A percentile compares a stretch with the other conserved stretches of the same genome.
Conservation (phyloP, 1,139 yeast genomes). For the Candida glucosophila region DNA sequence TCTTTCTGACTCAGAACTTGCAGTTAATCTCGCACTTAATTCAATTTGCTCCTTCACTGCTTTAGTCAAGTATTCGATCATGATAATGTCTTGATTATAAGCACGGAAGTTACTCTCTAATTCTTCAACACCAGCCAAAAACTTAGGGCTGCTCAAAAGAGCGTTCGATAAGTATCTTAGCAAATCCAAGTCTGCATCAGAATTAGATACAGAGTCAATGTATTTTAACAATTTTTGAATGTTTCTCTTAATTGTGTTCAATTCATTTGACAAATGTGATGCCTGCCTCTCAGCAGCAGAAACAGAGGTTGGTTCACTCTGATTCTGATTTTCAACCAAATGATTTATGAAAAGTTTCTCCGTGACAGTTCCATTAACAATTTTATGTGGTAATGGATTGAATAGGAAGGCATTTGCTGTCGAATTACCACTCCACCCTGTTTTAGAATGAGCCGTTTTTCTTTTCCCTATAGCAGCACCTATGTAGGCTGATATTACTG, state of each 20-base stretch:
- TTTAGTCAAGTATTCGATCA: conserved; percentile 77
- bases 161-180: conserved; percentile 63
- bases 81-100: conserved; percentile 74
- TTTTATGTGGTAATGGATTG: conserved; percentile 67
- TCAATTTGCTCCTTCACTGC: conserved; percentile 83
- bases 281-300: conserved; percentile 16
- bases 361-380: conserved; percentile 47
- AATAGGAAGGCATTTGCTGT: conserved; percentile 52
- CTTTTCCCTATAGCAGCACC: conserved; percentile 68
- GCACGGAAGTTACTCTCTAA: conserved; percentile 58
- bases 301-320: conserved; percentile 9
- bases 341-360: conserved; percentile 52
- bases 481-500: conserved; percentile 57
- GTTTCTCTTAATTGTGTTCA: conserved; percentile 41
- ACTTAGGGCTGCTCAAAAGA: conserved; percentile 51
- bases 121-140: conserved; percentile 47
- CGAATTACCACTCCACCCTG: conserved; percentile 35
- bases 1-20: conserved; percentile 23
- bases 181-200: conserved; percentile 42
- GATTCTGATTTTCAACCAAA: conserved; percentile 16
- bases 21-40: conserved; percentile 66
- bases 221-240: conserved; percentile 49
- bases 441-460: conserved; percentile 26
- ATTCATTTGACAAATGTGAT: conserved; percentile 42
- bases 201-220: conserved; percentile 40